phyloP scores from a whole-genome alignment of 148 eudicot genomes.

The Amaranthus cruentus region DNA sequence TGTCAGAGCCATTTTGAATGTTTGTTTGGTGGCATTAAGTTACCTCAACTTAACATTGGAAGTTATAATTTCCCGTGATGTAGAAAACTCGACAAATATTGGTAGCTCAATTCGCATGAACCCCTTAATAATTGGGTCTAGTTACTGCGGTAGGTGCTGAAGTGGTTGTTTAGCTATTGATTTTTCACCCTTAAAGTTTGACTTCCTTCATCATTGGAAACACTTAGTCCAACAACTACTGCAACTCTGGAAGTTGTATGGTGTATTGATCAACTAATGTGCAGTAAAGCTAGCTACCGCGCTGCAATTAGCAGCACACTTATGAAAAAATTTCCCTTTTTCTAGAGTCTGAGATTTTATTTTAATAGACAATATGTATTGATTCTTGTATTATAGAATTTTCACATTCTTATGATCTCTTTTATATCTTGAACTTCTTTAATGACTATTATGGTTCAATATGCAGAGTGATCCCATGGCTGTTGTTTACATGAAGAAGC shows the following conservation, averaged over 20 bases:
- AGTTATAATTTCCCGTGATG: too few relatives aligned
- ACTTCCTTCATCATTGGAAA: background rate
- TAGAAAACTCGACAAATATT: background rate
- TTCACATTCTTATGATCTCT: background rate
- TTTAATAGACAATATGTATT: too few relatives aligned
- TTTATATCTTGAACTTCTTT: background rate
- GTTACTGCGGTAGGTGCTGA: background rate
- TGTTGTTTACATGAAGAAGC: constrained; percentile 65
- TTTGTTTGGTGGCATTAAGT: background rate
- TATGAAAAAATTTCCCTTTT: background rate
- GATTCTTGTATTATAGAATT: background rate
- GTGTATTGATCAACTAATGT: background rate
- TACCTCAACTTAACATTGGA: too few relatives aligned
- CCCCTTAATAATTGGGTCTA: background rate
- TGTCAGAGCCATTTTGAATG: background rate
- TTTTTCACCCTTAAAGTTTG: background rate
- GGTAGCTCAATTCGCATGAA: background rate
- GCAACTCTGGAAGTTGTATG: background rate
- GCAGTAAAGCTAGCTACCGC: background rate
- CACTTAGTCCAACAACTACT: background rate
- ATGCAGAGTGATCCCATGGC: constrained; percentile 97
- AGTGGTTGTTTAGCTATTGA: background rate
- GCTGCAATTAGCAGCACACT: too few relatives aligned
- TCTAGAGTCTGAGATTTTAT: background rate
- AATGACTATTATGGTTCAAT: constrained; percentile 2